A percentile compares a stretch with the other conserved stretches of the same genome.
phyloP scores from a whole-genome alignment of 139 green algal species.

The Mychonastes homosphaera region DNA sequence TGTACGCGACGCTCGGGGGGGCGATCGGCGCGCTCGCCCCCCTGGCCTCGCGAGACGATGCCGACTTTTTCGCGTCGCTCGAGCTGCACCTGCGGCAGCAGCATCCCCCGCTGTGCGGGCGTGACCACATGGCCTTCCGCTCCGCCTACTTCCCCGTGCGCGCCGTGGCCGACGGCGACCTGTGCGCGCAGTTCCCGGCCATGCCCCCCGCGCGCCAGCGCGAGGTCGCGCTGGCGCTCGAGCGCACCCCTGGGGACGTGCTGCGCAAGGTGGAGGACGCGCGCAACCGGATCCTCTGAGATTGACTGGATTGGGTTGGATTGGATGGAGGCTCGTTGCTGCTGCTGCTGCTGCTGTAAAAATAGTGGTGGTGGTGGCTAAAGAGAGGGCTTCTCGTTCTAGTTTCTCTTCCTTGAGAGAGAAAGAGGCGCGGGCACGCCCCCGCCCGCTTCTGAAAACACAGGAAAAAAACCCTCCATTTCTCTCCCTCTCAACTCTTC shows the following conservation, averaged over 20 bases:
- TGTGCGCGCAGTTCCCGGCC: slow-evolving; percentile 83
- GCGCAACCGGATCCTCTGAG: slow-evolving; percentile 64
- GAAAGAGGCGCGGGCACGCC: too few species aligned
- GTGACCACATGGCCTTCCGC: slow-evolving; percentile 88
- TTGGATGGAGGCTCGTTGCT: too few species aligned
- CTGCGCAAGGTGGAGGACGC: slow-evolving; percentile 98
- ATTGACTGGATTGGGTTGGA: not conserved
- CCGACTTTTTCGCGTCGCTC: slow-evolving; percentile 95
- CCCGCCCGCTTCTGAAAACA: too few species aligned
- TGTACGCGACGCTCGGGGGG: slow-evolving; percentile 83
- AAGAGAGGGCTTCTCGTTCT: too few species aligned
- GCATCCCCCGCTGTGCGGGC: slow-evolving; percentile 72
- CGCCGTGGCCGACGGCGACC: slow-evolving; percentile 88
- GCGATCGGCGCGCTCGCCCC: slow-evolving; percentile 78
- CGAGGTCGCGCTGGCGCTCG: slow-evolving; percentile 78
- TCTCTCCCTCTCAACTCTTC: too few species aligned
- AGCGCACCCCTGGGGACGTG: slow-evolving; percentile 84
- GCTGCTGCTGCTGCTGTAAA: too few species aligned
- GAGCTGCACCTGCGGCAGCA: slow-evolving; percentile 99
- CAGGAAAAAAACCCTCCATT: too few species aligned
- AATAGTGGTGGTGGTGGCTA: too few species aligned
- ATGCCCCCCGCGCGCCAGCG: slow-evolving; percentile 64
- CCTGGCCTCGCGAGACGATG: slow-evolving; percentile 73
- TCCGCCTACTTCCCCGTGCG: slow-evolving; percentile 91
- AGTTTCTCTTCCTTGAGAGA: too few species aligned